Evolutionary conservation across 305 asterid species (phyloP), one percentile per base, ranked within the genome.

Genomic region (Fraxinus dipetala): DNA sequence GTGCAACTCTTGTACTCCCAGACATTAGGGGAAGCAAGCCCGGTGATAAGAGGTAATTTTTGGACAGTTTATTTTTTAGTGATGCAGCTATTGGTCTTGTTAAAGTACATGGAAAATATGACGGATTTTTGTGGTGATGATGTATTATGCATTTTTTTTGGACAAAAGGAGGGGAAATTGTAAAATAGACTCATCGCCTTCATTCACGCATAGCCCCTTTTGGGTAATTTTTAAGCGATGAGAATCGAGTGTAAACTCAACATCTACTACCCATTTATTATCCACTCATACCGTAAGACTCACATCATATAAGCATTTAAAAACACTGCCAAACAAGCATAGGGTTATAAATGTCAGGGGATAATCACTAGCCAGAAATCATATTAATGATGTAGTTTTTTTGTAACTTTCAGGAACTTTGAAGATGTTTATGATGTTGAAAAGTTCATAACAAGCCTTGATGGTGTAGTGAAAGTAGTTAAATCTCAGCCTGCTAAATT

Each of bases 1-100:
- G 91, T 10, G 99, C 98, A 82, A 91, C 94, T 80, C 97, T 94
- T 86, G 92, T 96, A n/a, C 85, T 94, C 84, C 99, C 99, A 77
- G 99, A 94, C 83, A 91, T 96, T 61, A 89, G 98, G 87, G 98
- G 98, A 88, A 92, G 87, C 85, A 78, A 87, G 75, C 93, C 98
- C 72, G 95, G 94, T 61, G 97, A 94, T 83, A 92, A 86, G 84
- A 94, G 97, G 78, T 76, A 10, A 36, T 85, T 67, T 73, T 63
- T 72, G 54, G 77, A 6, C 70, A 34, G 11, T 73, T 31, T 13
- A 3, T n/a, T 18, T 75, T 14, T 36, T 13, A 43, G 65, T 26
- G 38, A 20, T 76, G 34, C 34, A 10, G 72, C 72, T 24, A 61
- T 22, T 63, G 32, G 34, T 63, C 72, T 22, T 63, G 32, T 63